phyloP scores from a whole-genome alignment of 2,329 filamentous ascomycete genomes.

The Penicillium sp. region DNA sequence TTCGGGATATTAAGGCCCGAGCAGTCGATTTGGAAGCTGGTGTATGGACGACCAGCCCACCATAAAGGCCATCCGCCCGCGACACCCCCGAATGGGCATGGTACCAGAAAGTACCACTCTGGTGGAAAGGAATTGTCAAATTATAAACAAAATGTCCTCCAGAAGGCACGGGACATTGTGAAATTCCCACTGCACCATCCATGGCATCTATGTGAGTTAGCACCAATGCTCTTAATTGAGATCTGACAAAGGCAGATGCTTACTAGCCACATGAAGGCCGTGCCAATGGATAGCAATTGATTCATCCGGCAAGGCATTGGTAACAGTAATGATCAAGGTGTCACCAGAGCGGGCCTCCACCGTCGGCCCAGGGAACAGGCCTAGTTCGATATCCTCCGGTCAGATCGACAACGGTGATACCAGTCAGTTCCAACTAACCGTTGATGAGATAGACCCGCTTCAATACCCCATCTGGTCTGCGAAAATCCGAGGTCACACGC shows the following conservation, averaged over 20 bases:
- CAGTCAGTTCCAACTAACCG: constrained; percentile 29
- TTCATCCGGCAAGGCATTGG: constrained; percentile 44
- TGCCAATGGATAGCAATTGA: constrained; percentile 50
- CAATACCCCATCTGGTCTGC: constrained; percentile 53
- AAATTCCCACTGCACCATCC: constrained; percentile 67
- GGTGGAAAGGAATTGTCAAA: constrained; percentile 40
- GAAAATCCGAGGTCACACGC: constrained; percentile 41
- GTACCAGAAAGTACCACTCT: constrained; percentile 52
- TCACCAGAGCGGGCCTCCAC: constrained; percentile 52
- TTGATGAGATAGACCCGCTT: constrained; percentile 54
- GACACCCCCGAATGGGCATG: constrained; percentile 49
- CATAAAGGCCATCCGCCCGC: constrained; percentile 50
- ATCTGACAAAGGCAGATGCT: neutral
- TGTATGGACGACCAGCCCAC: constrained; percentile 49
- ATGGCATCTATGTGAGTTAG: constrained; percentile 46
- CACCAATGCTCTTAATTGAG: neutral
- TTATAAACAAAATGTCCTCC: constrained; percentile 52
- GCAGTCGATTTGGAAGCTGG: constrained; percentile 30
- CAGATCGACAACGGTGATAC: neutral
- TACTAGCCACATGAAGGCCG: constrained; percentile 46
- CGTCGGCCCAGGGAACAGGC: constrained; percentile 51
- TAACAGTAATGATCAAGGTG: constrained; percentile 44
- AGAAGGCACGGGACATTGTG: constrained; percentile 66
- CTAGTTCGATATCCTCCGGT: constrained; percentile 21
- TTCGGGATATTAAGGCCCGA: constrained; percentile 14